Evolutionary conservation across 306 rosid genomes (phyloP).

Genomic region (Citrullus colocynthis): DNA sequence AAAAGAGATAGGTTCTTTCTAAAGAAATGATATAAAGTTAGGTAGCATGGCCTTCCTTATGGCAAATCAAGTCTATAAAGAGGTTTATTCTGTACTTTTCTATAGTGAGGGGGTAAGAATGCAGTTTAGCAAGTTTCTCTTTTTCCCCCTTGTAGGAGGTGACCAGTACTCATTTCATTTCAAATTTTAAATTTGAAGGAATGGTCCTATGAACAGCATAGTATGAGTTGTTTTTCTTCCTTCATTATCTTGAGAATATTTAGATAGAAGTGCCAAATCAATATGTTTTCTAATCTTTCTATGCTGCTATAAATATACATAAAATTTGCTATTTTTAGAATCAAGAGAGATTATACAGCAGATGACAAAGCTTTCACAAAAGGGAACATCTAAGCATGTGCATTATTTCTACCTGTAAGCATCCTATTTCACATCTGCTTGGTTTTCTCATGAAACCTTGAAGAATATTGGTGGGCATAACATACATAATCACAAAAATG

Average conservation of each 20-base stretch:
- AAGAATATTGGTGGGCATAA: neutral
- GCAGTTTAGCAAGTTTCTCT: neutral
- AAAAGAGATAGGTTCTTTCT: neutral
- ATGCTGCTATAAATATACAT: neutral
- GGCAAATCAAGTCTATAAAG: neutral
- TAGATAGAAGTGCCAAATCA: neutral
- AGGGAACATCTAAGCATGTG: neutral
- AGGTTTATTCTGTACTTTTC: neutral
- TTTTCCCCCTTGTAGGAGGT: neutral
- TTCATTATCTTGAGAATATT: neutral
- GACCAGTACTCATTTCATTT: neutral
- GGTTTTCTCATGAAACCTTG: neutral
- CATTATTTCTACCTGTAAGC: neutral
- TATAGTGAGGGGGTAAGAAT: neutral
- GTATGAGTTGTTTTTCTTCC: neutral
- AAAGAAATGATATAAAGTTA: neutral
- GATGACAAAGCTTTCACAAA: neutral
- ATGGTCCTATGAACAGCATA: neutral
- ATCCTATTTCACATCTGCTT: neutral
- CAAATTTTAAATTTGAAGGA: neutral
- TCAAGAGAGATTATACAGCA: neutral
- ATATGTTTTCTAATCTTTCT: neutral
- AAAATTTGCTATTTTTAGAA: neutral
- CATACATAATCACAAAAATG: neutral
- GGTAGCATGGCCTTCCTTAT: neutral